Conservation (phyloP, 805 yeast species). For the Starmerella davenportii region DNA sequence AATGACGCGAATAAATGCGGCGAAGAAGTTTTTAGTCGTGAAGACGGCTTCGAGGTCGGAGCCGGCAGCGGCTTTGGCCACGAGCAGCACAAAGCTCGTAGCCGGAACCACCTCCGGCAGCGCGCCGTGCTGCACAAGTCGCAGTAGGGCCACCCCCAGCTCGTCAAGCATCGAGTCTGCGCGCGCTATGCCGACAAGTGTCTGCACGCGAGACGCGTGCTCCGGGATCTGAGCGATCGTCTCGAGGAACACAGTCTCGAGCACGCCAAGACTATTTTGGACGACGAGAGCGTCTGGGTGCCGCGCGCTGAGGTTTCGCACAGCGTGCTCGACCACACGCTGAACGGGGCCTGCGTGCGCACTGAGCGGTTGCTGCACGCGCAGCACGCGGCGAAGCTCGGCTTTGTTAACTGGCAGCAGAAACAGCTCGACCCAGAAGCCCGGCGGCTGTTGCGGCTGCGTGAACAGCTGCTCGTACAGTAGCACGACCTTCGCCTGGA, state of each 20-base stretch:
- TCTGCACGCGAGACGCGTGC: conserved; percentile 7
- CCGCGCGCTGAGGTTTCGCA: conserved; percentile 11
- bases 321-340: conserved; percentile 14
- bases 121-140: conserved; percentile 15
- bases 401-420: conserved; percentile 17
- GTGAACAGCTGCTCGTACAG: conserved; percentile 22
- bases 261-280: conserved; percentile 6
- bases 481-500: conserved; percentile 22
- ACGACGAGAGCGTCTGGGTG: conserved; percentile 2
- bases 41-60: conserved; percentile 23
- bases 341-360: conserved; percentile 15
- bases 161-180: conserved; percentile 20
- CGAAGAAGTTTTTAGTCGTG: conserved; percentile 24
- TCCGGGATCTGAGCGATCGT: conserved; percentile 1
- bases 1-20: conserved; percentile 22
- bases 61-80: conserved; percentile 21
- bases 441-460: conserved; percentile 10
- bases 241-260: conserved; percentile 6
- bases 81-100: conserved; percentile 14
- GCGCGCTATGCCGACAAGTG: conserved; percentile 23
- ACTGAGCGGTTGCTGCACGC: conserved; percentile 14
- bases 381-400: conserved; percentile 10
- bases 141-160: conserved; percentile 18
- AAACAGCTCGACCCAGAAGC: conserved; percentile 24
- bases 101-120: conserved; percentile 5